A percentile compares a stretch with the other conserved stretches of the same genome.
These are phyloP conservation scores for Solanum chacoense DNA, from an alignment of 305 asterid species.

Conservation along the genomic window DNA sequence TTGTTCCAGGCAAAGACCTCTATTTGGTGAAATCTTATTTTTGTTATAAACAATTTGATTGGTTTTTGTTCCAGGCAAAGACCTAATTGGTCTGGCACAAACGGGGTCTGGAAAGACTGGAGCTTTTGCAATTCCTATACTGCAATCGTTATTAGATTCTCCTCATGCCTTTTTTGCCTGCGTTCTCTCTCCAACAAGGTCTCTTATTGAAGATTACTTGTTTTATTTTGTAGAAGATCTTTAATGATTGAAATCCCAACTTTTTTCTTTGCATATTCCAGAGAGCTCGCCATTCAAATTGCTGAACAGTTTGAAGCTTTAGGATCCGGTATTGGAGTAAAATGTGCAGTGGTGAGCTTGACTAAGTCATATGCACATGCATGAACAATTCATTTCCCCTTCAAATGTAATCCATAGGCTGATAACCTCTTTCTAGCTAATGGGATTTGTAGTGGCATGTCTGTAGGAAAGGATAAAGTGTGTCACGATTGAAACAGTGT, in stretches of 20 bases:
- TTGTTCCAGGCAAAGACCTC: too few species aligned
- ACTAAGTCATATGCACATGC: background rate
- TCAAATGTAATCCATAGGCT: background rate
- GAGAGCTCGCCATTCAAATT: constrained; percentile 53
- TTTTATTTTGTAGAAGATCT: background rate
- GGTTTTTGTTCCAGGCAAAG: constrained; percentile 31
- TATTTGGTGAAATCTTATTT: background rate
- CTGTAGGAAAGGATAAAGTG: background rate
- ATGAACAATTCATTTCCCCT: background rate
- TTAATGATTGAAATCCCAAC: background rate
- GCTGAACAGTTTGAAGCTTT: constrained; percentile 80
- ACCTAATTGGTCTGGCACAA: constrained; percentile 79
- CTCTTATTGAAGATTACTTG: background rate
- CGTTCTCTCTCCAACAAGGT: constrained; percentile 74
- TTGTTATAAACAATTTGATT: background rate
- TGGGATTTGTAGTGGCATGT: background rate
- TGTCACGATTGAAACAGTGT: background rate
- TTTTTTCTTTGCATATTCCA: background rate
- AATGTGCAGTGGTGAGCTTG: constrained; percentile 40
- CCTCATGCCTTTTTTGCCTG: constrained; percentile 79
- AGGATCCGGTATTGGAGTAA: constrained; percentile 72
- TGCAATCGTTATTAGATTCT: constrained; percentile 52
- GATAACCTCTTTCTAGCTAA: background rate
- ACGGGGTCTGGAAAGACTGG: constrained; percentile 98
- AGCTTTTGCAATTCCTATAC: constrained; percentile 81